Conservation (phyloP, 2,329 filamentous ascomycete species). For the Apiospora pterosperma region DNA sequence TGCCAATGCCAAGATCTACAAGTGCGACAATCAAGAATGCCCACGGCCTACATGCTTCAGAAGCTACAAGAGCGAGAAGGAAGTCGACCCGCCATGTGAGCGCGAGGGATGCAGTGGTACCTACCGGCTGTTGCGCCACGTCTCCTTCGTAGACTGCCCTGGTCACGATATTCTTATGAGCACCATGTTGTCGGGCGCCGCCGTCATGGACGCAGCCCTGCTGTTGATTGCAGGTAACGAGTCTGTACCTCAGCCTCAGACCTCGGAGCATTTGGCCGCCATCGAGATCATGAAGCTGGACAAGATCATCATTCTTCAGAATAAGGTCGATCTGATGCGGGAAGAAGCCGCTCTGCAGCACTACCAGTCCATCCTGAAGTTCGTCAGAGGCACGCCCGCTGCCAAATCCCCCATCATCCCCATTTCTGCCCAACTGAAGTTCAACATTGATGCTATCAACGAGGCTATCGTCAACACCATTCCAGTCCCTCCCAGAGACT, state of each 20-base stretch:
- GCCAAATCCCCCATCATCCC: slow-evolving; percentile 94
- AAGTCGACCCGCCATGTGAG: slow-evolving; percentile 94
- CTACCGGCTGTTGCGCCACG: slow-evolving; percentile 86
- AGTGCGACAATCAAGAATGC: slow-evolving; percentile 90
- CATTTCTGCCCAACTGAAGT: slow-evolving; percentile 96
- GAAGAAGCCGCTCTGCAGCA: slow-evolving; percentile 92
- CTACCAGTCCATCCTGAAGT: slow-evolving; percentile 96
- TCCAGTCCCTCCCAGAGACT: slow-evolving; percentile 86
- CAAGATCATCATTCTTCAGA: slow-evolving; percentile 99
- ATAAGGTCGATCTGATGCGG: slow-evolving; percentile 98
- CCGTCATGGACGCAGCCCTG: slow-evolving; percentile 98
- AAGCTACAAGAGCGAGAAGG: slow-evolving; percentile 98
- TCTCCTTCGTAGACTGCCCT: slow-evolving; percentile 97
- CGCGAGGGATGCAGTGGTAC: slow-evolving; percentile 84
- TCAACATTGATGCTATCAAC: slow-evolving; percentile 98
- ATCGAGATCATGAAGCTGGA: slow-evolving; percentile 99
- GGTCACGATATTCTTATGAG: slow-evolving; percentile 99
- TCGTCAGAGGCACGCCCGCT: slow-evolving; percentile 95
- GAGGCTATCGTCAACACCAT: slow-evolving; percentile 95
- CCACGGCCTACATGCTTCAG: slow-evolving; percentile 92
- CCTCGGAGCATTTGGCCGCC: slow-evolving; percentile 95
- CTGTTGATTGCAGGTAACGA: slow-evolving; percentile 97
- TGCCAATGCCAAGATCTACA: slow-evolving; percentile 99
- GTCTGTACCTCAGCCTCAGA: slow-evolving; percentile 96
- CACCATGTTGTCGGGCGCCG: slow-evolving; percentile 98